Base-by-base conservation (phyloP, 2,329 filamentous ascomycete species). In the Ophiostoma novo-ulmi region DNA sequence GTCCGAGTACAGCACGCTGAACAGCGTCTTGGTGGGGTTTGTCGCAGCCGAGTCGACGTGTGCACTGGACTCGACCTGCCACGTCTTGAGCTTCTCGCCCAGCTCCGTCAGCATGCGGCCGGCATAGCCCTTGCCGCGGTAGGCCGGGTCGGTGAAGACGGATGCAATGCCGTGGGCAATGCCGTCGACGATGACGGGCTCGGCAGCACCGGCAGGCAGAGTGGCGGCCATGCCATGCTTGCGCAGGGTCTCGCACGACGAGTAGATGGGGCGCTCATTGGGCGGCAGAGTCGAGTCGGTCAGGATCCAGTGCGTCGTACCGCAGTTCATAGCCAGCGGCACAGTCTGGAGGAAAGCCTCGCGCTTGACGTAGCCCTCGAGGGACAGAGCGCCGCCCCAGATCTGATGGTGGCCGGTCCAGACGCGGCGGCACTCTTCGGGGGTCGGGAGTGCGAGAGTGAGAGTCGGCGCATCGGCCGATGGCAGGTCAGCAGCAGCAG, bases 1-100 rank as follows among this genome's bases (percentile, higher is more conserved):
- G 76, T 96, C 92, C 10, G 93, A 97, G 79, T 89, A 97, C 10
- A 97, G 83, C 8, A 96, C 86, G 0, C 91, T 94, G 79, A 94
- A 95, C 17, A 87, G 79, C 73, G 78, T 83, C 77, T 77, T 78
- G 74, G 17, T 44, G 6, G 10, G 52, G 31, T n/a, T 38, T 8
- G 26, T 58, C 22, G 14, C 31, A 67, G 35, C 76, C 52, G 74
- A 76, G 68, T 73, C 75, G 31, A 48, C 63, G 36, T 48, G 63
- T 3, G 61, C 80, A 75, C 52, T 73, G 73, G 1, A 69, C 69
- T 17, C 44, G 31, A 73, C 77, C 74, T 81, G 80, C 80, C 80
- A 82, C 2, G 71, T 75, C 70, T 75, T 72, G 35, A 87, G 78
- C 48, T 75, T 74, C 10, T 76, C 73, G 17, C 85, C 88, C 48